These are phyloP conservation scores for Sindora glabra DNA, from an alignment of 306 rosid species.

Conservation along the genomic window DNA sequence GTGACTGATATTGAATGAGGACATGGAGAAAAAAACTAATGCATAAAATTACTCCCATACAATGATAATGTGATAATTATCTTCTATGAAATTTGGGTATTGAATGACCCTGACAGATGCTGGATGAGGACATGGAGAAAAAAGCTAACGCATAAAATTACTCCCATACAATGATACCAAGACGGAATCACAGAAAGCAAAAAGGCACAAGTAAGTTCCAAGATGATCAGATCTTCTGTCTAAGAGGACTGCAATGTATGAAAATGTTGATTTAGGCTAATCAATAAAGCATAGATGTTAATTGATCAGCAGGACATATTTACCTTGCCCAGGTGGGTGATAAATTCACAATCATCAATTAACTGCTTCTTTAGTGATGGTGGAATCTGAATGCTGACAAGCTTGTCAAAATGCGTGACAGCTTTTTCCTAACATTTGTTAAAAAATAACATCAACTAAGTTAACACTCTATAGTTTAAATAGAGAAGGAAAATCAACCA, in stretches of 20 bases:
- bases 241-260: neutral
- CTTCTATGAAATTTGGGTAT: too few relatives aligned
- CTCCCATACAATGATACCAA: neutral
- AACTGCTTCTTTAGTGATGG: constrained; percentile 62
- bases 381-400: constrained; percentile 62
- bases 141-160: neutral
- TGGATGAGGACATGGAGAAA: neutral
- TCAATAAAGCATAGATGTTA: neutral
- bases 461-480: neutral
- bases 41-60: neutral
- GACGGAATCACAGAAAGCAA: neutral
- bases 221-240: neutral
- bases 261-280: neutral
- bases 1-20: neutral
- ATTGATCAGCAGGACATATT: neutral
- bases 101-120: neutral
- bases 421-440: constrained; percentile 35
- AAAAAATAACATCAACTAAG: constrained; percentile 1
- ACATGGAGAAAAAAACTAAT: neutral
- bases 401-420: constrained; percentile 35
- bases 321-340: constrained; percentile 88
- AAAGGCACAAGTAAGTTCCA: neutral
- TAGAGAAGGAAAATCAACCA: neutral
- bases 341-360: constrained; percentile 73
- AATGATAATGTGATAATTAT: too few relatives aligned